Evolutionary conservation across 495 filamentous ascomycete genomes (phyloP), one percentile per base, ranked within the genome.

Genomic region (Trichocladium antarcticum): DNA sequence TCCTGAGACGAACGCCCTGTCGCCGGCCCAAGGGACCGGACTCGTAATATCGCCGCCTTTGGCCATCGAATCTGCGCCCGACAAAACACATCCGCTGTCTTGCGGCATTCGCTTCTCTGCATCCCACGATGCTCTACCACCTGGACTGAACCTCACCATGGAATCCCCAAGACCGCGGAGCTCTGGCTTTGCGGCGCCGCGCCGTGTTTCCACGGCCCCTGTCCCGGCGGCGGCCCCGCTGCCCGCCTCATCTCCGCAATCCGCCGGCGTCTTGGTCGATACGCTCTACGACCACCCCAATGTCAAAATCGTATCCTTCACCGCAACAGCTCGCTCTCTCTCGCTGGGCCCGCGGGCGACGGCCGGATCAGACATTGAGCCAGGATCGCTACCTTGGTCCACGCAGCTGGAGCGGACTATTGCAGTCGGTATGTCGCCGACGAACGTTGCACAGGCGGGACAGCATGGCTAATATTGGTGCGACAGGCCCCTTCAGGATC

Each of bases 401-500:
- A 85, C 83, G 5, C 71, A 77, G 16, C 77, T 85, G 3, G 89
- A 95, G 62, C 77, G 84, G 57, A 93, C 85, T 1, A 77, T 92
- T 43, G 87, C 88, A 50, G 77, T 83, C 52, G 83, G 82, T 84
- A 68, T 28, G 72, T 69, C 27, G 29, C 24, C 2, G 34, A 16
- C 12, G 9, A 6, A 29, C 10, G n/a, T 15, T 46, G 28, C 31
- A 2, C 10, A 16, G 1, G 14, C 7, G 7, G 7, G 8, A 11
- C 28, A 20, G 10, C 21, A 20, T n/a, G 3, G 22, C 60, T 44
- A 54, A 41, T 19, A 15, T 16, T 28, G 10, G 2, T 19, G 20
- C 46, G 22, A 20, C 49, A 85, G 87, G 88, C 9, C 79, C 81
- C 6, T 73, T 95, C 38, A 74, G 81, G 42, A 80, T 95, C 45